Base-by-base conservation (phyloP, 1,139 yeast genomes). In the Geotrichum macrosporum region DNA sequence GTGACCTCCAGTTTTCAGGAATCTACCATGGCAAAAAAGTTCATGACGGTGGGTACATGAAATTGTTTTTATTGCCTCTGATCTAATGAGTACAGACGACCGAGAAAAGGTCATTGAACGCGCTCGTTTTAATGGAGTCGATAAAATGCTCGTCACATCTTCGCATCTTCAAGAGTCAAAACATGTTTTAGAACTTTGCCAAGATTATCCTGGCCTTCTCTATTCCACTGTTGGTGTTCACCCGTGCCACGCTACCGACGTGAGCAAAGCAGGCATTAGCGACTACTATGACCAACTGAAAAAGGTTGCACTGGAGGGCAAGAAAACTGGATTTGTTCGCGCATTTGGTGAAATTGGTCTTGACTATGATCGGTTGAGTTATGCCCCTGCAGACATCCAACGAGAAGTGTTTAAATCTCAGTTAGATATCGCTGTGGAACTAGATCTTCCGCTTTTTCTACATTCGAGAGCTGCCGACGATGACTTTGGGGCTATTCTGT, bases 301-400 rank as follows among this genome's bases (percentile, higher is more conserved):
- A 54, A 55, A 66, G 1, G 57, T 86, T 18, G 77, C 81, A 1
- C 50, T 60, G 3, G 59, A 66, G 1, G 89, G 92, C 5, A 64
- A 70, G 31, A 52, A 64, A 5, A 35, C 33, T 12, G 53, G 66
- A 4, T 41, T 53, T 3, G 76, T 81, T n/a, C 75, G 73, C 56
- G 89, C 95, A 2, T 81, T 87, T 66, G 97, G 97, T 12, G 97
- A 89, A 64, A 80, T 88, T 47, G 97, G 98, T 0, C 72, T 92
- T 44, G 99, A 92, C 62, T 92, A 89, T 63, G 98, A 92, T 63
- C 70, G 99, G 50, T 69, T 94, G 46, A 81, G 84, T 59, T 84
- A 78, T 59, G 77, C 96, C 0, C 71, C 85, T 1, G 78, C 73
- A 48, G 79, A 75, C 6, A 77, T 78, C 53, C 99, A 92, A 63